These are phyloP conservation scores for Beta lomatogona DNA, from an alignment of 179 eudicot genomes.

Conservation along the genomic window DNA sequence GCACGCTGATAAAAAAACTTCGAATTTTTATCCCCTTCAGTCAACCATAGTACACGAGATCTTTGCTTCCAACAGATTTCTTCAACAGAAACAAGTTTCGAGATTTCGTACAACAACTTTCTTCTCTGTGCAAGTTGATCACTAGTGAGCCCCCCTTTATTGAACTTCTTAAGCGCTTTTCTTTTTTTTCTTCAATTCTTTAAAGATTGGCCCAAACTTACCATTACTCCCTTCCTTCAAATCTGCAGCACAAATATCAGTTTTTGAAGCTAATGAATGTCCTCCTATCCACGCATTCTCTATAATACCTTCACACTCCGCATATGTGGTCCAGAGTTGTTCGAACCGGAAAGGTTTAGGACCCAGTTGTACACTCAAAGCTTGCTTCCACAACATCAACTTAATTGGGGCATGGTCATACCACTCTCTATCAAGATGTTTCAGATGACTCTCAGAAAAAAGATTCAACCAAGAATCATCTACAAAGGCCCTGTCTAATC, in stretches of 20 bases:
- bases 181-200: neutral
- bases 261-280: no score
- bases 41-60: neutral
- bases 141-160: neutral
- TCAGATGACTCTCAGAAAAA: neutral
- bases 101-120: neutral
- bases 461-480: neutral
- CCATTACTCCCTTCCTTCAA: neutral
- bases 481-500: neutral
- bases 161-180: neutral
- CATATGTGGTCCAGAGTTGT: neutral
- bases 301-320: no score
- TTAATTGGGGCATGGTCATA: conserved; percentile 9
- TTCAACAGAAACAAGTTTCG: neutral
- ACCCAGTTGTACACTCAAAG: no score
- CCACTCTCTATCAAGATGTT: neutral
- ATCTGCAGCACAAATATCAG: no score
- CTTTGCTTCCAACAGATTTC: neutral
- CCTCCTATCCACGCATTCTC: no score
- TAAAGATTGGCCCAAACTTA: neutral
- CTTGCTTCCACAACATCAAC: neutral
- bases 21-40: neutral
- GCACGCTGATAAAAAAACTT: neutral
- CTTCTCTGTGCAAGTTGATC: neutral
- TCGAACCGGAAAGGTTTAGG: neutral